phyloP scores from a whole-genome alignment of 768 basidiomycete genomes.

The Naganishia antarctica region DNA sequence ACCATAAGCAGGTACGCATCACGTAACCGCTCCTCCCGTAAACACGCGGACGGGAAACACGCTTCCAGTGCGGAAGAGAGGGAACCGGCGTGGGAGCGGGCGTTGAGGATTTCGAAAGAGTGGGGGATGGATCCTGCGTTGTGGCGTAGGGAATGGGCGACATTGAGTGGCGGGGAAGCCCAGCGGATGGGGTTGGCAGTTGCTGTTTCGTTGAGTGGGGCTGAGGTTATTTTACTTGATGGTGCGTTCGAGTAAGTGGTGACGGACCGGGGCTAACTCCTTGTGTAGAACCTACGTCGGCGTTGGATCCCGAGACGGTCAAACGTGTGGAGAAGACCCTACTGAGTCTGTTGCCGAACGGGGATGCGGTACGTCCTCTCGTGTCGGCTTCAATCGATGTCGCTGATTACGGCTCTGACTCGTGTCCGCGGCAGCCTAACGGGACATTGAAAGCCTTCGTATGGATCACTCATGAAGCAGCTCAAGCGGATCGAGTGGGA shows the following conservation, averaged over 20 bases:
- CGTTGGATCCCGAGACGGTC: constrained; percentile 68
- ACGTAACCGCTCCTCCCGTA: constrained; percentile 47
- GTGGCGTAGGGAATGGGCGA: constrained; percentile 75
- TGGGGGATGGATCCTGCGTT: constrained; percentile 68
- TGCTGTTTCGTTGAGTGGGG: constrained; percentile 66
- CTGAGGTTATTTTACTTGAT: constrained; percentile 65
- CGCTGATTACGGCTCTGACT: too few relatives aligned
- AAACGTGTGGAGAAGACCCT: constrained; percentile 64
- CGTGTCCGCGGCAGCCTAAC: constrained; percentile 27
- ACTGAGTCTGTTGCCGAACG: constrained; percentile 53
- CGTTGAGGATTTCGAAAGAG: constrained; percentile 55
- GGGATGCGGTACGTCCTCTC: constrained; percentile 23
- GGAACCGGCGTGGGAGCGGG: neutral
- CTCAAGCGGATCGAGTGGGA: constrained; percentile 70
- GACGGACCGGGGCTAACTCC: too few relatives aligned
- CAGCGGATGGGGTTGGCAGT: constrained; percentile 77
- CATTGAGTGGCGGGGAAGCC: constrained; percentile 77
- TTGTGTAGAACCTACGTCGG: constrained; percentile 83
- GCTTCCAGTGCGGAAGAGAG: neutral
- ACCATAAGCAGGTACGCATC: constrained; percentile 57
- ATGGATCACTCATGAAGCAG: constrained; percentile 84
- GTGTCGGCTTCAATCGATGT: constrained; percentile 36
- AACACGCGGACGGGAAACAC: neutral
- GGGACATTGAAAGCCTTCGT: constrained; percentile 62
- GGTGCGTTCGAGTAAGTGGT: too few relatives aligned